A percentile compares a stretch with the other conserved stretches of the same genome.
phyloP scores from a whole-genome alignment of 2,329 filamentous ascomycete species.

The Cadophora sp. region DNA sequence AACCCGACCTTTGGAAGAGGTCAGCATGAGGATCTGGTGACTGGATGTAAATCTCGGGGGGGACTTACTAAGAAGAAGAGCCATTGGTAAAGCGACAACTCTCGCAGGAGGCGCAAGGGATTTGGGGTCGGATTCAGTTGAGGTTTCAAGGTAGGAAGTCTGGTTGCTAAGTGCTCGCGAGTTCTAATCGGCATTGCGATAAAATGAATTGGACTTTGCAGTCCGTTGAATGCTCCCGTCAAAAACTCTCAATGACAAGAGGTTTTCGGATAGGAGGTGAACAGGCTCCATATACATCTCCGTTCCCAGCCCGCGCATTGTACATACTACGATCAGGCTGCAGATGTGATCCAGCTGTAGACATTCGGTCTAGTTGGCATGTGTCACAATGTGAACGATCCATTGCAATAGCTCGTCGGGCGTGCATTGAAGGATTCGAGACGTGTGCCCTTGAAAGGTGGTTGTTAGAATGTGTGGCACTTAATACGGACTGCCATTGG shows the following conservation, averaged over 20 bases:
- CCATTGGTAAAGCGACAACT: constrained; percentile 72
- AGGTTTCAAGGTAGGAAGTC: constrained; percentile 62
- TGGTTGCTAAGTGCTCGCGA: constrained; percentile 53
- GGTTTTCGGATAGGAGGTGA: not conserved
- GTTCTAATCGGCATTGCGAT: constrained; percentile 13
- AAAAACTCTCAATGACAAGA: not conserved
- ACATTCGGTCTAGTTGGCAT: no score
- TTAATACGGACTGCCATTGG: not conserved
- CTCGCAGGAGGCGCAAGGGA: constrained; percentile 70
- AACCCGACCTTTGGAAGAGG: constrained; percentile 57
- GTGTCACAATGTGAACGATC: not conserved
- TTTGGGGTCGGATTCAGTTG: constrained; percentile 69
- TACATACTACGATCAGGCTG: not conserved
- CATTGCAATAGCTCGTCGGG: not conserved
- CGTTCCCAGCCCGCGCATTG: not conserved
- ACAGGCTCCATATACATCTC: not conserved
- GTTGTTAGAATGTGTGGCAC: not conserved
- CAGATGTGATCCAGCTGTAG: not conserved
- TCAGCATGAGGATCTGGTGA: not conserved
- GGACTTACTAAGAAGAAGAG: constrained; percentile 69
- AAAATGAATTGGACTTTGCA: not conserved
- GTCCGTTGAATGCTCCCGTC: not conserved
- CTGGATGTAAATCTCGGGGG: no score
- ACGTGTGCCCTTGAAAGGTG: not conserved
- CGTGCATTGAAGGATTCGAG: constrained; percentile 3